Base-by-base conservation (phyloP, 257 asterid species). In the Solanum tacnaense region DNA sequence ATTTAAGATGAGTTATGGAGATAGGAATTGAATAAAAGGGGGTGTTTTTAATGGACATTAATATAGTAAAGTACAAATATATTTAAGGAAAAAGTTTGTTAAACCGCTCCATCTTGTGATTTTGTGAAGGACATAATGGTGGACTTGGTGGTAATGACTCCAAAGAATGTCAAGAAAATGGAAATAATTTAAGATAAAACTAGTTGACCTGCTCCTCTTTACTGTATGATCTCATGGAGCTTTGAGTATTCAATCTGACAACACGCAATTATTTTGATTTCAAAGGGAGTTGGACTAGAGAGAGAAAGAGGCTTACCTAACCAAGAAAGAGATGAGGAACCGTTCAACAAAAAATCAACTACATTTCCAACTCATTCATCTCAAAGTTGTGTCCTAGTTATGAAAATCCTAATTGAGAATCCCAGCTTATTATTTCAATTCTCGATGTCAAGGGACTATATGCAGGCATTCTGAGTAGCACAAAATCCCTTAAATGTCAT, bases 31-130 rank as follows among this genome's bases (percentile, higher is more conserved):
- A 70, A 60, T 65, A 60, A 11, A n/a, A 62, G 65, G 1, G 29
- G 16, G 29, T 46, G 85, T 81, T 27, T 46, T 29, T 29, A 46
- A 46, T 81, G 85, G 68, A 15, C 70, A 46, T 46, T 81, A 18
- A 81, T 81, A 81, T 49, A 44, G 52, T 39, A n/a, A 81, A 81
- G 70, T 46, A 16, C 18, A 72, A 23, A 81, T 38, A 84, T 39
- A 84, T 86, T 90, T 84, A 89, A 92, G 83, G 27, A 82, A 56
- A 56, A 75, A 46, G 97, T 94, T 95, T 87, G 98, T 96, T 94
- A 91, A 96, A 96, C 98, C 90, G 95, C 97, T 92, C 98, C 98
- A 94, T 89, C 92, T 90, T 93, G 86, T 91, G 84, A 76, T 27
- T 76, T 76, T 36, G 49, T 75, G 91, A 84, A 52, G 65, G 89